phyloP scores from a whole-genome alignment of 73 alveolate species.

The Effrenium voratum region DNA sequence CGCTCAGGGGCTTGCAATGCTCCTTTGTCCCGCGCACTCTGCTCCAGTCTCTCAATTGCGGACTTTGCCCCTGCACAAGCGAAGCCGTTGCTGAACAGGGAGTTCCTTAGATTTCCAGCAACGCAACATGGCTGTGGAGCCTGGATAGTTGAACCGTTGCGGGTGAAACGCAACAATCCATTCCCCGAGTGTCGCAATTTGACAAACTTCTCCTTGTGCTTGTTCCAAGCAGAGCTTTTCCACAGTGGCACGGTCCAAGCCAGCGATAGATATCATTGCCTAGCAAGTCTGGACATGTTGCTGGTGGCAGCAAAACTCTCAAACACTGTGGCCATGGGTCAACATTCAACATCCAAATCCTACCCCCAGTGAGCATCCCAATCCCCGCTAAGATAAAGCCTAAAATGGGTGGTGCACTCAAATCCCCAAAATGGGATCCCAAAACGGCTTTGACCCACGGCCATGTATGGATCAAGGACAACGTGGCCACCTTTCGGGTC shows the following conservation, averaged over 20 bases:
- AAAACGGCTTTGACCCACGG: too few relatives aligned
- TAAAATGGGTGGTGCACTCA: too few relatives aligned
- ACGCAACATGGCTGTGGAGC: too few relatives aligned
- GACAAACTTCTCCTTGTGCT: background rate
- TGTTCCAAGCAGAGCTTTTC: background rate
- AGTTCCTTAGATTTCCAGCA: background rate
- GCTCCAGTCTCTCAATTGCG: background rate
- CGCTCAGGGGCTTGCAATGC: background rate
- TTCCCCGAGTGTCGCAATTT: background rate
- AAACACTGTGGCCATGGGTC: too few relatives aligned
- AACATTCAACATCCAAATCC: too few relatives aligned
- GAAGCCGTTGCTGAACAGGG: background rate
- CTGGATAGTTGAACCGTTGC: too few relatives aligned
- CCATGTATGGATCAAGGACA: too few relatives aligned
- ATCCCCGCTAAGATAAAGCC: too few relatives aligned
- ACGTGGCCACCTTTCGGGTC: too few relatives aligned
- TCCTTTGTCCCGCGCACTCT: background rate
- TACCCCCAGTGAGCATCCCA: too few relatives aligned
- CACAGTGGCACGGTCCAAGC: background rate
- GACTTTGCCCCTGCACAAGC: background rate
- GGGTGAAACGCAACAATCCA: too few relatives aligned
- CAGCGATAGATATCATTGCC: conserved; percentile 6
- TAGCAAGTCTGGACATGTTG: background rate
- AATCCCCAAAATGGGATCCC: too few relatives aligned
- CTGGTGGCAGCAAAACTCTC: background rate